phyloP scores from a whole-genome alignment of 2,329 filamentous ascomycete genomes.

The Aspergillus novofumigatus region DNA sequence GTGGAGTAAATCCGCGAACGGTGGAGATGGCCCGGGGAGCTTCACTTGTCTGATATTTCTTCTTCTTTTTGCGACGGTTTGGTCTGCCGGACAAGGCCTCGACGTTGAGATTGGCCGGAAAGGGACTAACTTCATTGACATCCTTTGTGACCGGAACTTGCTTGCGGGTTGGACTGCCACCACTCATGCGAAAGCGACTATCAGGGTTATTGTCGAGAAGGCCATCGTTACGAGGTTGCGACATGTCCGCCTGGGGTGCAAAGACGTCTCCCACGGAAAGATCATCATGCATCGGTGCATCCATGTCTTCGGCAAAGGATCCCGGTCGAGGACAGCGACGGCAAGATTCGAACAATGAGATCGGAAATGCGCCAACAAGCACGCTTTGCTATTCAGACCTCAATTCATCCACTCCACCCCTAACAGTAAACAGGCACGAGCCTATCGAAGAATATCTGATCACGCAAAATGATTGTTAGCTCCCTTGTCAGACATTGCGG shows the following conservation, averaged over 20 bases:
- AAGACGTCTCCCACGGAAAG: conserved; percentile 39
- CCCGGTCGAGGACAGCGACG: conserved; percentile 2
- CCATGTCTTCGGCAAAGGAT: conserved; percentile 12
- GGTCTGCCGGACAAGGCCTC: conserved; percentile 23
- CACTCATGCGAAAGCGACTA: conserved; percentile 26
- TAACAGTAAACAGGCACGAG: conserved; percentile 3
- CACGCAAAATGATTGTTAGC: not conserved
- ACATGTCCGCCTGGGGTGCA: conserved; percentile 33
- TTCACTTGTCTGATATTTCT: conserved; percentile 32
- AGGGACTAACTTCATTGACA: conserved; percentile 20
- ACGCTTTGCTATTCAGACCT: conserved; percentile 4
- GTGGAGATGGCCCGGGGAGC: conserved; percentile 35
- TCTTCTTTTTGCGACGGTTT: conserved; percentile 36
- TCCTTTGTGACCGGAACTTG: conserved; percentile 10
- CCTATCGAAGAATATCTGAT: conserved; percentile 3
- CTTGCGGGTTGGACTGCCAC: conserved; percentile 21
- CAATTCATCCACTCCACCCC: conserved; percentile 13
- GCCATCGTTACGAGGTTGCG: conserved; percentile 21
- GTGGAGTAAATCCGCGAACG: conserved; percentile 42
- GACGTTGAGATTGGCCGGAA: conserved; percentile 26
- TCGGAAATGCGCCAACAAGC: conserved; percentile 1
- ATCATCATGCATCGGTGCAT: conserved; percentile 27
- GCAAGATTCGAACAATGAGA: not conserved
- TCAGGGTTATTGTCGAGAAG: conserved; percentile 18
- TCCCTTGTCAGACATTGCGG: not conserved